Evolutionary conservation across 2,329 filamentous ascomycete genomes (phyloP).

Genomic region (Biscogniauxia marginata): DNA sequence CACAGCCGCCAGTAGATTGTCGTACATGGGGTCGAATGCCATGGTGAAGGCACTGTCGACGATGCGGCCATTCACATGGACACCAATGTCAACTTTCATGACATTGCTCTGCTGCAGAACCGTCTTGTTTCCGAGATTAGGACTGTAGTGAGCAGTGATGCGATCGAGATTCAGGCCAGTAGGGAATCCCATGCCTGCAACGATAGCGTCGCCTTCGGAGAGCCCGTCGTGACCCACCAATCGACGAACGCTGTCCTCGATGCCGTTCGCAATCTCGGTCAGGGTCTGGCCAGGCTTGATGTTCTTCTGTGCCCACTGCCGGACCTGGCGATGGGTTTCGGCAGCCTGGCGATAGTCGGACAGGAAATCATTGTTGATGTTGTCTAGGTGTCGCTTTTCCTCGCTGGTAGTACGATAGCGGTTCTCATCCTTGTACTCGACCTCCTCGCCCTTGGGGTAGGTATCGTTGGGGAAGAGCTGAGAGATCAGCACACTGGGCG

Average conservation of each 20-base stretch:
- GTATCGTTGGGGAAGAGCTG: constrained; percentile 69
- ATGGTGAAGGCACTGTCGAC: constrained; percentile 81
- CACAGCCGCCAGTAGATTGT: constrained; percentile 71
- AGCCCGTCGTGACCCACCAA: constrained; percentile 75
- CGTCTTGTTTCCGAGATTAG: constrained; percentile 81
- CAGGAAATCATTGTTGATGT: constrained; percentile 76
- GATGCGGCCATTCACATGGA: constrained; percentile 77
- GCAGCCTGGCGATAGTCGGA: constrained; percentile 79
- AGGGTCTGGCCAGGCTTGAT: constrained; percentile 80
- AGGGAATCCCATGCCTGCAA: constrained; percentile 83
- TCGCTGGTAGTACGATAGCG: constrained; percentile 76
- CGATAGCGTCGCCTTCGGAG: constrained; percentile 73
- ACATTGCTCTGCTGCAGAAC: constrained; percentile 72
- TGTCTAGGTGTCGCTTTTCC: constrained; percentile 80
- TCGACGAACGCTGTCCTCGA: constrained; percentile 77
- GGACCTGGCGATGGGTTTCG: constrained; percentile 86
- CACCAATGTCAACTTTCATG: constrained; percentile 80
- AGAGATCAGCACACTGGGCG: constrained; percentile 71
- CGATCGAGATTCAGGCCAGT: constrained; percentile 82
- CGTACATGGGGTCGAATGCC: constrained; percentile 71
- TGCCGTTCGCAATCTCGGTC: constrained; percentile 82
- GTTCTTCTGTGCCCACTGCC: constrained; percentile 76
- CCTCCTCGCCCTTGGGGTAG: constrained; percentile 77
- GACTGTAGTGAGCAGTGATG: constrained; percentile 82
- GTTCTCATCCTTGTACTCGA: constrained; percentile 77